Conservation (phyloP, 306 rosid species). For the Cicer judaicum region DNA sequence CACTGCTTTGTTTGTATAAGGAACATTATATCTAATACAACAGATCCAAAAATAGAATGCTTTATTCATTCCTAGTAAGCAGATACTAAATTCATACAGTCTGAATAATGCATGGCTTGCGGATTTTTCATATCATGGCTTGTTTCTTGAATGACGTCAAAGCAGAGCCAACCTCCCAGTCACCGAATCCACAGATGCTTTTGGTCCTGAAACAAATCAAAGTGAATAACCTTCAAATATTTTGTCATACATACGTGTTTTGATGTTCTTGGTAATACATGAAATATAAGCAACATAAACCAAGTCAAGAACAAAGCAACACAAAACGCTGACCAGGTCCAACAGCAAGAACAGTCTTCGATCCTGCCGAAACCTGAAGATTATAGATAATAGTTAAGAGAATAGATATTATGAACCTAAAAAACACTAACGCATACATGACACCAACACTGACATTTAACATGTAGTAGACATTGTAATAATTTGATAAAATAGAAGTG, state of each 20-base stretch:
- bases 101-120: neutral
- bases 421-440: too few relatives aligned
- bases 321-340: conserved; percentile 77
- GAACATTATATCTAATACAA: neutral
- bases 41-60: neutral
- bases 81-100: conserved; percentile 20
- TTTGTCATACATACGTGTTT: conserved; percentile 21
- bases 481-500: too few relatives aligned
- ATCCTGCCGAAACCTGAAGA: conserved; percentile 77
- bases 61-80: neutral
- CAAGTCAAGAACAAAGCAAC: conserved; percentile 30
- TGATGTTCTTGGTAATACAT: conserved; percentile 17
- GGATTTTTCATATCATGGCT: conserved; percentile 22
- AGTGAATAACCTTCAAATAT: conserved; percentile 3
- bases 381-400: conserved; percentile 14
- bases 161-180: conserved; percentile 75
- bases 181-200: conserved; percentile 66
- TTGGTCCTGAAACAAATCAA: conserved; percentile 64
- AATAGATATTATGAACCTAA: neutral
- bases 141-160: conserved; percentile 47
- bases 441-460: too few relatives aligned
- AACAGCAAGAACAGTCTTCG: conserved; percentile 90
- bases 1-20: neutral
- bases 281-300: conserved; percentile 31
- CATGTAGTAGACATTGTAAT: too few relatives aligned